phyloP scores from a whole-genome alignment of 192 early-diverging fungal genomes.

The Backusella tuberculispora region DNA sequence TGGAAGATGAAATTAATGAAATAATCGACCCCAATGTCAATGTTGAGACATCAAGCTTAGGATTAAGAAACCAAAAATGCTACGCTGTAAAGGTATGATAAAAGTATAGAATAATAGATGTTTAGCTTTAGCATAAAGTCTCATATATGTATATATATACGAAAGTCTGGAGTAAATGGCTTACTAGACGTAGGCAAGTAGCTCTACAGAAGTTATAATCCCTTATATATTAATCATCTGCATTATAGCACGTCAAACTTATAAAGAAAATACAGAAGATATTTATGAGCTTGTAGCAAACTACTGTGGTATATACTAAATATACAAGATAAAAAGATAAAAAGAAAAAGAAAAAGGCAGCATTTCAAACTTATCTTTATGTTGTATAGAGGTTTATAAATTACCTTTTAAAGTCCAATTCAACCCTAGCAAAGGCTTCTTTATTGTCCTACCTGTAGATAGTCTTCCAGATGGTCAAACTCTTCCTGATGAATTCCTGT shows the following conservation, averaged over 20 bases:
- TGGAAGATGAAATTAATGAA: constrained; percentile 50
- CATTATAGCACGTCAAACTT: constrained; percentile 67
- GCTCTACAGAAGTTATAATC: background rate
- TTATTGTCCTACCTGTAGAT: constrained; percentile 46
- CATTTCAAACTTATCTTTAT: background rate
- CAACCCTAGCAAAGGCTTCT: constrained; percentile 63
- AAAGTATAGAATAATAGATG: background rate
- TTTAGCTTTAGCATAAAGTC: background rate
- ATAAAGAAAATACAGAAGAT: constrained; percentile 75
- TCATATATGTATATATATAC: background rate
- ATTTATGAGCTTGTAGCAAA: constrained; percentile 63
- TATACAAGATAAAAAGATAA: background rate
- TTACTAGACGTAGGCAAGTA: constrained; percentile 82
- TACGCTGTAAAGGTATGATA: constrained; percentile 75
- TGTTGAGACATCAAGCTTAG: constrained; percentile 73
- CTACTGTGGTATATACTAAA: constrained; percentile 44
- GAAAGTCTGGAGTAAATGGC: constrained; percentile 74
- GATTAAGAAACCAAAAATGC: constrained; percentile 81
- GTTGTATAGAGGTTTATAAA: constrained; percentile 50
- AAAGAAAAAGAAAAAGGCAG: background rate
- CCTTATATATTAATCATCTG: background rate
- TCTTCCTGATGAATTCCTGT: constrained; percentile 75
- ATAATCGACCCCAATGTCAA: constrained; percentile 74
- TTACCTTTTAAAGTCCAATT: constrained; percentile 73
- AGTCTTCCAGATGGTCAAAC: constrained; percentile 45